Base-by-base conservation (phyloP, 371 early-diverging fungal genomes). In the Choanephora cucurbitarum region DNA sequence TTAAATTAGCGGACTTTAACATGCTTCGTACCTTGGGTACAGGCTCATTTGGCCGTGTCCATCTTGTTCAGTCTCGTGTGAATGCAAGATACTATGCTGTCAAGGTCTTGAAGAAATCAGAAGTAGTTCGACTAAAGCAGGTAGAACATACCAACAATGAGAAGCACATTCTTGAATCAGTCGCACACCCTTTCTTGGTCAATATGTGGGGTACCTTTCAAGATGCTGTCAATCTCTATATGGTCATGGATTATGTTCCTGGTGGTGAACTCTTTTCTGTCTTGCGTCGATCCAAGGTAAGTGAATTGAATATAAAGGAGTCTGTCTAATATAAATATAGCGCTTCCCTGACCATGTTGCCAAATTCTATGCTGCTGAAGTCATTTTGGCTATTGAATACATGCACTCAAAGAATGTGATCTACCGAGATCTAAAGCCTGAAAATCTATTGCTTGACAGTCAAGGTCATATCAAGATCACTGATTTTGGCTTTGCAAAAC, bases 11-110 rank as follows among this genome's bases (percentile, higher is more conserved):
- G 23, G 88, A 90, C 55, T 91, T 89, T 58, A 80, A 81, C 54
- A 71, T 91, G 53, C 74, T 83, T 49, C 83, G 91, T 31, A 92
- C 91, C 13, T 59, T 99, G 19, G 99, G 99, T 13, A 96, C 97
- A 0, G 99, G 99, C 11, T 95, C 98, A 9, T 99, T 99, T 82
- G 99, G 99, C 19, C 91, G 98, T 19, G 99, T 99, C 41, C 96
- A 94, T 73, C 81, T 99, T 21, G 94, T 91, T 17, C 87, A 84
- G 48, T 83, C 84, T 46, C 84, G 86, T 55, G 74, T 76, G 57
- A 91, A 88, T 49, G 82, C 79, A 21, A 82, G 88, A 34, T 94
- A 86, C 79, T 96, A 92, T 70, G 99, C 99, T 1, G 91, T 99
- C 82, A 99, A 99, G 72, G 95, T 97, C 3, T 81, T 99, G 49